Evolutionary conservation across 179 eudicot species (phyloP), one percentile per base, ranked within the genome.

Genomic region (Camellia oleifera): DNA sequence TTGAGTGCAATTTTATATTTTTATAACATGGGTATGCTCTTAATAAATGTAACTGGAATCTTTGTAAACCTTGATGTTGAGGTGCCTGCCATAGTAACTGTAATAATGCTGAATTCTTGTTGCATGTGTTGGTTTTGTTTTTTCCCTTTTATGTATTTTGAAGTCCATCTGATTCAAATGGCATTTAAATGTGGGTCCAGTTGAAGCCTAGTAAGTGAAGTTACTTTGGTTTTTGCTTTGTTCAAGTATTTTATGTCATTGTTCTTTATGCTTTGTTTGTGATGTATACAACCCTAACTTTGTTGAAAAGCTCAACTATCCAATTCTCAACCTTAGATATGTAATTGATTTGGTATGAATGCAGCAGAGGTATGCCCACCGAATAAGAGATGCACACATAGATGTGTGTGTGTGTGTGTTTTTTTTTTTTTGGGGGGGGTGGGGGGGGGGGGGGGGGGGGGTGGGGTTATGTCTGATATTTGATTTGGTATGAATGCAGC

Each of bases 81-180:
- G 32, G 32, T 26, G 32, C 32, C 32, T 26, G 32, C 32, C 32
- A 26, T 26, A 26, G 32, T 26, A 26, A 26, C 32, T 26, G 32
- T 26, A 26, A 26, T 26, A 26, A 26, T 26, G 32, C 32, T 26
- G 32, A 26, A 23, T 71, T 46, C 18, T 56, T 12, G 68, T 58
- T 69, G 44, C 44, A 48, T 72, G 5, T 61, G 17, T 61, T 61
- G 10, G 17, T 53, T 60, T n/a, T 60, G 32, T 62, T 23, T 79
- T 11, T 46, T 79, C 50, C 69, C 23, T 74, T 54, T 4, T 65
- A 23, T 50, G 15, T 48, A 13, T 58, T 58, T 11, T 42, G 69
- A 71, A 17, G 60, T 48, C 48, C 56, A 69, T 7, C 81, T 71
- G 50, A 79, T 57, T 44, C 68, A 70, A 69, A 48, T 45, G 68